phyloP scores from a whole-genome alignment of 2,329 filamentous ascomycete species.

The Alternaria tenuissima region DNA sequence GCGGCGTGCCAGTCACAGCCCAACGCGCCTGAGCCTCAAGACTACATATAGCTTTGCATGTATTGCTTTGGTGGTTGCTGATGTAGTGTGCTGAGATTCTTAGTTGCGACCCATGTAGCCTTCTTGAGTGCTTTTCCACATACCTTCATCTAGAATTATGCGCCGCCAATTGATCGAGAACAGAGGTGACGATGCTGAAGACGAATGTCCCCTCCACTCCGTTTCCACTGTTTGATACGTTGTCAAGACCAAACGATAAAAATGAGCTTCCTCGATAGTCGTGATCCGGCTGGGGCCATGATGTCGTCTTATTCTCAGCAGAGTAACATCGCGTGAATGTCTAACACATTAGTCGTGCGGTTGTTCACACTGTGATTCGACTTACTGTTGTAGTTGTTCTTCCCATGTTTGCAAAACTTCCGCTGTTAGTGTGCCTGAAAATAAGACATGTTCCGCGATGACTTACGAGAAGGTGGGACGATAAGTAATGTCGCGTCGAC shows the following conservation, averaged over 20 bases:
- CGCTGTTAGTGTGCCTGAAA: not conserved
- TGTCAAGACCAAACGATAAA: not conserved
- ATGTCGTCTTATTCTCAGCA: not conserved
- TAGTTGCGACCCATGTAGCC: not conserved
- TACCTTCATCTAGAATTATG: slow-evolving; percentile 46
- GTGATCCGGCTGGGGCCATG: not conserved
- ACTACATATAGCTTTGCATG: slow-evolving; percentile 38
- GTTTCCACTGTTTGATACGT: slow-evolving; percentile 21
- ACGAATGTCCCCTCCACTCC: not conserved
- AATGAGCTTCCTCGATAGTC: not conserved
- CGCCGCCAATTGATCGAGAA: slow-evolving; percentile 50
- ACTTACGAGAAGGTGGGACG: not conserved
- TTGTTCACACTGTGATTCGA: accelerated
- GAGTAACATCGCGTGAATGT: not conserved
- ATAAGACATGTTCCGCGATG: accelerated
- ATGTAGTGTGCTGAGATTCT: slow-evolving; percentile 11
- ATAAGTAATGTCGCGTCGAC: not conserved
- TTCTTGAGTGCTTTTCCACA: not conserved
- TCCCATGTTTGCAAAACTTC: not conserved
- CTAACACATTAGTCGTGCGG: not conserved
- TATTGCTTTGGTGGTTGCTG: slow-evolving; percentile 37
- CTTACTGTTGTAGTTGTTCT: not conserved
- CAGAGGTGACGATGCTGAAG: not conserved
- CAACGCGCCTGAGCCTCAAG: slow-evolving; percentile 57
- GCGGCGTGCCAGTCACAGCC: slow-evolving; percentile 61